Base-by-base conservation (phyloP, 208 protist genomes). In the Trypanosoma avium region DNA sequence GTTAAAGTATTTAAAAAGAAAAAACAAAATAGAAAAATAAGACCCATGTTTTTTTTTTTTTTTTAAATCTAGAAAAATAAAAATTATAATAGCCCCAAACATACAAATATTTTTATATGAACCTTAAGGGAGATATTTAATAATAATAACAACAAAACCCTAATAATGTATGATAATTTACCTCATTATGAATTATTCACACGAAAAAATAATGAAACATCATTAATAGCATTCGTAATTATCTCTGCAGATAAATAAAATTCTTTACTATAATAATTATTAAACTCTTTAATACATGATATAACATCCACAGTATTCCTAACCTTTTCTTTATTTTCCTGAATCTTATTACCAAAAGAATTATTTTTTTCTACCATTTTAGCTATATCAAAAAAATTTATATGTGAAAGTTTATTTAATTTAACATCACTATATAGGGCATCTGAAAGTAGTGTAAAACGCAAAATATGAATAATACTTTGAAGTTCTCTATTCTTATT, bases 1-100 rank as follows among this genome's bases (percentile, higher is more conserved):
- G 15, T 27, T 3, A 70, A 35, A n/a, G 19, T 22, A 19, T 7
- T 6, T 50, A 46, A 30, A 1, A 48, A 50, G 21, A 42, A 38
- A 53, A 33, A 36, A 43, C 30, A 35, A 67, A 27, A 68, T 68
- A 46, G 45, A 57, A 46, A 19, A 55, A 62, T 29, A 61, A 40
- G 32, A 55, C 24, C 8, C 6, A 21, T 19, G 22, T 65, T 35
- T 70, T 35, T 69, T 65, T 21, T 26, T 66, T 19, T 75, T 50
- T 52, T 64, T 5, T 59, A 43, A 8, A 26, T 53, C 3, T 36
- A 26, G 12, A 4, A 43, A 4, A 29, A n/a, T 52, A 15, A 7
- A n/a, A 22, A 19, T 33, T 53, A 17, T 27, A 17, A n/a, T 32
- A n/a, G n/a, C n/a, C n/a, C n/a, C 17, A 33, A 42, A 15, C 36